A percentile compares a stretch with the other conserved stretches of the same genome.
phyloP scores from a whole-genome alignment of 2,329 filamentous ascomycete genomes.

The Fusarium temperatum region DNA sequence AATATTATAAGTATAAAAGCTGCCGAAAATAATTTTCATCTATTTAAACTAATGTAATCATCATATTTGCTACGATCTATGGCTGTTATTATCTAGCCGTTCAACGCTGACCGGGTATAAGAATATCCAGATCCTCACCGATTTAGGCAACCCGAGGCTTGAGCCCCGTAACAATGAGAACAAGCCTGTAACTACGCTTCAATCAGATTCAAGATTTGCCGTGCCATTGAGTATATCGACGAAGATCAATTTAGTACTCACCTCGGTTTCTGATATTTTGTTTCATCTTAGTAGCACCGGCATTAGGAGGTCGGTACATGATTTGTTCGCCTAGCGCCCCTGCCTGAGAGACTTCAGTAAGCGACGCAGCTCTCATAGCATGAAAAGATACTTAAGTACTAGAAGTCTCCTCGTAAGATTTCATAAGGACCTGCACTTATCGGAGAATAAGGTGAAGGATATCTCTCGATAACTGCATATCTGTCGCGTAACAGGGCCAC shows the following conservation, averaged over 20 bases:
- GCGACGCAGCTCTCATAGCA: background rate
- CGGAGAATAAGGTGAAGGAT: background rate
- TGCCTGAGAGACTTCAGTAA: accelerated
- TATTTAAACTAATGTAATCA: background rate
- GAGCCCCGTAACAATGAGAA: no score
- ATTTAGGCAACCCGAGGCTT: slow-evolving; percentile 31
- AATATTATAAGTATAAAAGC: accelerated
- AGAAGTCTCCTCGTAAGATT: background rate
- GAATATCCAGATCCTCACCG: background rate
- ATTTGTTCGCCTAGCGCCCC: background rate
- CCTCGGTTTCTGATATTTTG: background rate
- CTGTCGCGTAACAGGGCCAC: background rate
- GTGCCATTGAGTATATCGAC: background rate
- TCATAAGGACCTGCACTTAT: background rate
- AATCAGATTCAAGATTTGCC: background rate
- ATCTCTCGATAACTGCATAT: background rate
- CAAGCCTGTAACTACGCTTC: background rate
- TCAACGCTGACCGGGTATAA: background rate
- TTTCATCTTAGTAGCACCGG: background rate
- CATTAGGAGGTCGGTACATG: background rate
- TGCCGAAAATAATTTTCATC: no score
- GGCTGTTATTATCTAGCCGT: accelerated
- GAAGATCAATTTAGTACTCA: background rate
- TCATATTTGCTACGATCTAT: background rate
- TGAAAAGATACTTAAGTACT: background rate